A percentile compares a stretch with the other conserved stretches of the same genome.
Evolutionary conservation across 305 asterid species (phyloP).

Genomic region (Lippia alba): DNA sequence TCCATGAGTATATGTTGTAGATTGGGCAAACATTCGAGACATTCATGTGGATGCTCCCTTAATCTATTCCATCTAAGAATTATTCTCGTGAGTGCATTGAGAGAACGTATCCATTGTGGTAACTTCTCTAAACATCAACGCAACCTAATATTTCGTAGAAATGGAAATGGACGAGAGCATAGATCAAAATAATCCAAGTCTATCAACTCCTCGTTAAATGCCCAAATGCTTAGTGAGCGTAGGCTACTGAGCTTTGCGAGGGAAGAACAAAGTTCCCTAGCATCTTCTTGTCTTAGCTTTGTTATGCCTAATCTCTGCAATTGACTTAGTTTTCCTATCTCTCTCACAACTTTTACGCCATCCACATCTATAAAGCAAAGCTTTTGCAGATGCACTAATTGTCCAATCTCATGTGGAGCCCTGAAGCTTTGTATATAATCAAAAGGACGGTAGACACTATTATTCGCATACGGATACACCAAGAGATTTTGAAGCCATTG

Average conservation of each 20-base stretch:
- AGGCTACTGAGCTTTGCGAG: slow-evolving; percentile 40
- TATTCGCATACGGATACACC: neutral
- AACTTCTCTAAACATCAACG: slow-evolving; percentile 34
- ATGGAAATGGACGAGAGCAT: slow-evolving; percentile 11
- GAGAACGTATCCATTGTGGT: slow-evolving; percentile 41
- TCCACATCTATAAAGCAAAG: neutral
- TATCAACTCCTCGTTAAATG: slow-evolving; percentile 25
- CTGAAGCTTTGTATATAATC: slow-evolving; percentile 11
- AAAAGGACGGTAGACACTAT: neutral
- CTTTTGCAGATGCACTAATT: slow-evolving; percentile 18
- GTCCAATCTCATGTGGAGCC: slow-evolving; percentile 38
- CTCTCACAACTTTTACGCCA: slow-evolving; percentile 18
- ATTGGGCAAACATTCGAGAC: slow-evolving; percentile 36
- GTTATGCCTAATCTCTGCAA: slow-evolving; percentile 33
- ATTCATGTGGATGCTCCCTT: slow-evolving; percentile 31
- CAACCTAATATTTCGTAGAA: slow-evolving; percentile 22
- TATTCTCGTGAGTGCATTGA: slow-evolving; percentile 17
- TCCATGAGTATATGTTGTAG: slow-evolving; percentile 2
- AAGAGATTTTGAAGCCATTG: slow-evolving; percentile 19
- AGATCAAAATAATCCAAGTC: slow-evolving; percentile 31
- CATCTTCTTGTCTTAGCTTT: slow-evolving; percentile 39
- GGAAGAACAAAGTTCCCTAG: slow-evolving; percentile 41
- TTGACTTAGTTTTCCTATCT: slow-evolving; percentile 39
- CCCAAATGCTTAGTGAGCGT: slow-evolving; percentile 17
- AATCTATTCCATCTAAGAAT: neutral